phyloP scores from a whole-genome alignment of 2,329 filamentous ascomycete genomes.

The Sordariomycetes sp. region DNA sequence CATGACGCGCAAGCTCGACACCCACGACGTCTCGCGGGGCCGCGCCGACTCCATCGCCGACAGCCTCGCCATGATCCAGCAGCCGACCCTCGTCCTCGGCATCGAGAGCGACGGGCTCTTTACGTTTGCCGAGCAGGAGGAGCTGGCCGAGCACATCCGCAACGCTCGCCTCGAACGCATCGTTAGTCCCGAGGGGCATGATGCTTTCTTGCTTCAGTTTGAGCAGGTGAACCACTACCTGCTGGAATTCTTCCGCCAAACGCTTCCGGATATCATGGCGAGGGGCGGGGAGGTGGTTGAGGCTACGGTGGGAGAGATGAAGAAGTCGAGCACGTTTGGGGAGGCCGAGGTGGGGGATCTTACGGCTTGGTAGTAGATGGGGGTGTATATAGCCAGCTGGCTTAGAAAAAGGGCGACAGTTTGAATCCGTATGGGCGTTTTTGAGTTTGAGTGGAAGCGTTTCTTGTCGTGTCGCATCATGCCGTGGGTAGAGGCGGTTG shows the following conservation, averaged over 20 bases:
- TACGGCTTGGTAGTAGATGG: slow-evolving; percentile 59
- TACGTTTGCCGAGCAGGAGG: slow-evolving; percentile 91
- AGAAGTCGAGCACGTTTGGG: slow-evolving; percentile 84
- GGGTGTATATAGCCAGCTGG: too few species aligned
- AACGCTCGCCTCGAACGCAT: slow-evolving; percentile 72
- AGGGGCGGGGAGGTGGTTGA: slow-evolving; percentile 32
- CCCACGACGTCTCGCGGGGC: slow-evolving; percentile 81
- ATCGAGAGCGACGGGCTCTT: slow-evolving; percentile 95
- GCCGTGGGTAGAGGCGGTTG: too few species aligned
- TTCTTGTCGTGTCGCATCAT: neutral
- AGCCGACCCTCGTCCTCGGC: slow-evolving; percentile 81
- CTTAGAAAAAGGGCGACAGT: neutral
- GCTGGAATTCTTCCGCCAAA: slow-evolving; percentile 68
- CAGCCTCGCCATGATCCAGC: slow-evolving; percentile 69
- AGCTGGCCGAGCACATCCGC: slow-evolving; percentile 71
- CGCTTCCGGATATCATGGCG: slow-evolving; percentile 79
- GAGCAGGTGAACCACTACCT: slow-evolving; percentile 91
- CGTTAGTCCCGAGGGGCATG: slow-evolving; percentile 87
- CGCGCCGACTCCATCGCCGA: slow-evolving; percentile 55
- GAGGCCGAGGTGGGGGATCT: slow-evolving; percentile 96
- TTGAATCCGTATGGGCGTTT: neutral
- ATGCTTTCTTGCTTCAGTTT: slow-evolving; percentile 92
- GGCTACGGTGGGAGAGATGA: slow-evolving; percentile 42
- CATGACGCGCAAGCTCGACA: slow-evolving; percentile 94
- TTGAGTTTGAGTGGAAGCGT: neutral